Evolutionary conservation across 495 filamentous ascomycete species (phyloP), one percentile per base, ranked within the genome.

Genomic region (Parachaetomium inaequale): DNA sequence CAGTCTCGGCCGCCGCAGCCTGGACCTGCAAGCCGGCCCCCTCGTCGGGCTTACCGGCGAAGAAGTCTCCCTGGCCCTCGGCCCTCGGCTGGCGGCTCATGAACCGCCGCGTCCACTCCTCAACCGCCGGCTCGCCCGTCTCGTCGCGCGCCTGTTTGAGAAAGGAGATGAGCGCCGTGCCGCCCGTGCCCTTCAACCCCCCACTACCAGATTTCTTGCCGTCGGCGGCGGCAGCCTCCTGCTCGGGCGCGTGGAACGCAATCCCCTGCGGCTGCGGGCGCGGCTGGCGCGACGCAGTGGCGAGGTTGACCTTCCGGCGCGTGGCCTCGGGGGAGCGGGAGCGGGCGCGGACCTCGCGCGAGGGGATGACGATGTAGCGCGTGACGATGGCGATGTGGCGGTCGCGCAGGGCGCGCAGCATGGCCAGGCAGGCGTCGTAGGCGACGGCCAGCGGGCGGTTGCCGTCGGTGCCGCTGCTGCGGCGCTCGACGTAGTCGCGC

Each of bases 371-470:
- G 72, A 99, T 96, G 75, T 98, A 99, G 11, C 95, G 91, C 12
- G 91, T 92, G 3, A 98, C 94, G 66, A 99, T 93, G 71, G 91
- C 89, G 67, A 98, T 93, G 69, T 99, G 94, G 74, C 94, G 96
- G 72, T 95, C 92, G 29, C 94, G 87, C 65, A 99, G 86, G 23
- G 81, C 79, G n/a, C 90, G 86, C 50, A 99, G 83, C 88, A 96
- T 96, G 19, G 90, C 84, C 3, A 98, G 82, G 67, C 91, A 95
- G 11, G 91, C 90, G 67, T 99, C 93, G 74, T 90, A 99, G 7
- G 95, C 91, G 34, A 91, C 78, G 52, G 81, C 83, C 0, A 99
- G 81, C 7, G 82, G 77, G 25, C 78, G 80, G 71, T 96, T 81
- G 49, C 77, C 75, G n/a, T n/a, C n/a, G n/a, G n/a, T n/a, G n/a